Conservation (phyloP, 192 early-diverging fungal species). For the Thamnidium elegans region DNA sequence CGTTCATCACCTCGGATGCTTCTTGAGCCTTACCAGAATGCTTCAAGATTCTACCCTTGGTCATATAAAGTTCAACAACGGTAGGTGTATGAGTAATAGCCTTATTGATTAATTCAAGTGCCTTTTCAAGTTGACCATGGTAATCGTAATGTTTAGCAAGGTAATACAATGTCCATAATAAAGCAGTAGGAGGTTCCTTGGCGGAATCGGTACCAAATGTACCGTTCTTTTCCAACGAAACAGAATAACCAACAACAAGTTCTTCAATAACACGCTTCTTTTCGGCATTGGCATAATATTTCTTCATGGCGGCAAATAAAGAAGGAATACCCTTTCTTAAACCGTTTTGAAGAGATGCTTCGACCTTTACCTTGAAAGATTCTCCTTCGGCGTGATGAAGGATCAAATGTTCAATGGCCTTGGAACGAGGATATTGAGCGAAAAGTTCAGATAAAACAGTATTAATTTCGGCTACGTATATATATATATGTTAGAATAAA, state of each 20-base stretch:
- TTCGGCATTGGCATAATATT: constrained; percentile 58
- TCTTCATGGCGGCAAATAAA: constrained; percentile 79
- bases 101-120: constrained; percentile 74
- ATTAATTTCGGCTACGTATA: constrained; percentile 3
- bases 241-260: constrained; percentile 62
- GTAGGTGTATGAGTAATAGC: constrained; percentile 88
- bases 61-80: constrained; percentile 87
- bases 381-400: constrained; percentile 73
- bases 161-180: constrained; percentile 90
- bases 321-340: constrained; percentile 95
- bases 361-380: constrained; percentile 58
- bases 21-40: constrained; percentile 73
- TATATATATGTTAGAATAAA: not conserved
- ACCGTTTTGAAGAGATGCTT: constrained; percentile 63
- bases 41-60: constrained; percentile 93
- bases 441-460: constrained; percentile 20
- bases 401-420: constrained; percentile 73
- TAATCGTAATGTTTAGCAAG: constrained; percentile 88
- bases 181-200: constrained; percentile 66
- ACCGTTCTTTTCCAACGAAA: constrained; percentile 44
- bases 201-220: constrained; percentile 41
- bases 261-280: constrained; percentile 70
- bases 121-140: constrained; percentile 62
- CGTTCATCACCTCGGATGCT: constrained; percentile 80
- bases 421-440: constrained; percentile 71